These are phyloP conservation scores for Curvularia hawaiiensis DNA, from an alignment of 2,329 filamentous ascomycete genomes.

Conservation along the genomic window DNA sequence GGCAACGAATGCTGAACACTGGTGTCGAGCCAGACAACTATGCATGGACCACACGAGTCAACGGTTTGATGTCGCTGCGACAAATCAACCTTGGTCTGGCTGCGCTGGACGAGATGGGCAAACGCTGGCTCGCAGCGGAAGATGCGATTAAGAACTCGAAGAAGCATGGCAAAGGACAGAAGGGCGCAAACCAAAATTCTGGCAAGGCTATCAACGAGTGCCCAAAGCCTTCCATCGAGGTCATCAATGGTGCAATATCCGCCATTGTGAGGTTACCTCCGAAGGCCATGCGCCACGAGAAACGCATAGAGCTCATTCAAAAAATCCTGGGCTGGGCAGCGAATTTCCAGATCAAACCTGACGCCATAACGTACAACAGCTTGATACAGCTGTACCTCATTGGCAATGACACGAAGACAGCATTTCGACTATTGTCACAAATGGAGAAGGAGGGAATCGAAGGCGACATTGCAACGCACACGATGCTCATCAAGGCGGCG, in stretches of 20 bases:
- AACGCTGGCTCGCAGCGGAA: slow-evolving; percentile 58
- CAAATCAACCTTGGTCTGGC: slow-evolving; percentile 62
- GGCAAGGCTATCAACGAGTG: slow-evolving; percentile 46
- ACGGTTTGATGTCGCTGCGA: slow-evolving; percentile 65
- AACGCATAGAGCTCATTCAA: slow-evolving; percentile 44
- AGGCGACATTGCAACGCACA: slow-evolving; percentile 73
- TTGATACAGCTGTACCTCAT: slow-evolving; percentile 67
- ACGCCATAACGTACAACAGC: slow-evolving; percentile 66
- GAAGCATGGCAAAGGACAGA: slow-evolving; percentile 14
- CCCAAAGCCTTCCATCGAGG: slow-evolving; percentile 65
- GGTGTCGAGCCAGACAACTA: slow-evolving; percentile 65
- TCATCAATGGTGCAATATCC: slow-evolving; percentile 73
- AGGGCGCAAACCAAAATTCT: slow-evolving; percentile 16
- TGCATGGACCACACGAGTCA: slow-evolving; percentile 74
- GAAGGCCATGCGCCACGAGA: slow-evolving; percentile 48
- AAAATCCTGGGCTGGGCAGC: slow-evolving; percentile 51
- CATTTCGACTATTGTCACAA: slow-evolving; percentile 58
- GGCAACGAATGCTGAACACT: slow-evolving; percentile 65
- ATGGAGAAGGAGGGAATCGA: slow-evolving; percentile 64
- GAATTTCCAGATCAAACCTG: slow-evolving; percentile 52
- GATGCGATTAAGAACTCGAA: slow-evolving; percentile 17
- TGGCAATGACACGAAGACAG: slow-evolving; percentile 54
- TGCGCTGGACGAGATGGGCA: slow-evolving; percentile 70
- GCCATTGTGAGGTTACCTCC: slow-evolving; percentile 56
- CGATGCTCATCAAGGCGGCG: slow-evolving; percentile 68